phyloP scores from a whole-genome alignment of 78 protist species.

The Capsaspora owczarzaki region DNA sequence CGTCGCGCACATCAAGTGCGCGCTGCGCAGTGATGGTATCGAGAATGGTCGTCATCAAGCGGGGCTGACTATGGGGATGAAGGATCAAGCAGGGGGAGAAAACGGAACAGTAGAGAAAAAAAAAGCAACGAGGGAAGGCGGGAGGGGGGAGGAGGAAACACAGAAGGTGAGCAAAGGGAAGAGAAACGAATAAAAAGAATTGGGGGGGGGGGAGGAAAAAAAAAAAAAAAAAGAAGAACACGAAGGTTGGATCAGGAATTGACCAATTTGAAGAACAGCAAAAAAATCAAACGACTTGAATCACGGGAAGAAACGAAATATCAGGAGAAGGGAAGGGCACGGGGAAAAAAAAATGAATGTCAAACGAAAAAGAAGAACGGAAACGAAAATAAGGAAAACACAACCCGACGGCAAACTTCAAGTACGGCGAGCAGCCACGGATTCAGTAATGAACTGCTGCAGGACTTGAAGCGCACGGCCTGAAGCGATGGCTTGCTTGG shows the following conservation, averaged over 20 bases:
- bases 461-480: neutral
- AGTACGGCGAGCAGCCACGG: neutral
- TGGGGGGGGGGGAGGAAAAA: neutral
- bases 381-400: too few relatives aligned
- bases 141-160: too few relatives aligned
- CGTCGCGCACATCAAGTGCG: constrained; percentile 7
- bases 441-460: neutral
- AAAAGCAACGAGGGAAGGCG: too few relatives aligned
- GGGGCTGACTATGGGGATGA: neutral
- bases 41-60: neutral
- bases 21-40: constrained; percentile 11
- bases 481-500: neutral
- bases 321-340: too few relatives aligned
- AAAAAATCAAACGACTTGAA: neutral
- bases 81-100: neutral
- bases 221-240: neutral
- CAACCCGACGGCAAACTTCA: neutral
- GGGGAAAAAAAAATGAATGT: neutral
- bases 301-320: neutral
- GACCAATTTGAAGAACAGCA: neutral
- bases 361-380: neutral
- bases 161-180: neutral
- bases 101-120: too few relatives aligned
- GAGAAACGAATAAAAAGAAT: neutral
- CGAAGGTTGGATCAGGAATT: neutral